Evolutionary conservation across 768 basidiomycete genomes (phyloP).

Genomic region (Boletales sp.): DNA sequence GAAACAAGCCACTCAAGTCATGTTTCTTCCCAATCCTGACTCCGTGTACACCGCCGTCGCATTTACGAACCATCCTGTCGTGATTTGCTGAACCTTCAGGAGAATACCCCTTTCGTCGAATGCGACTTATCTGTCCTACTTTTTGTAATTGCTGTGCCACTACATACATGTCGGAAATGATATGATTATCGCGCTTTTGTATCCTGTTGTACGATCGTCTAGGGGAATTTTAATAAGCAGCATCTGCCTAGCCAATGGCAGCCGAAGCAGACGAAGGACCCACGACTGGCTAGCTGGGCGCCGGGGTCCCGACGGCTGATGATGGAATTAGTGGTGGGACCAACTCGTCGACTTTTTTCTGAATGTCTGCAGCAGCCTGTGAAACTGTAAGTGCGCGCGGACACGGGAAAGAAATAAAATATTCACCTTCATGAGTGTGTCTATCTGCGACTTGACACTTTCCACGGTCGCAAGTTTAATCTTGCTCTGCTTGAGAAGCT

Average conservation of each 20-base stretch:
- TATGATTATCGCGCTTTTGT: conserved; percentile 13
- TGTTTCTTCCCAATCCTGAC: conserved; percentile 6
- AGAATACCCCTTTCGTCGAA: conserved; percentile 26
- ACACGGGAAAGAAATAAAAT: conserved; percentile 1
- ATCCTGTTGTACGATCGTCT: conserved; percentile 31
- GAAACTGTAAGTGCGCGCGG: conserved; percentile 13
- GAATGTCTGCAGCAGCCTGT: conserved; percentile 67
- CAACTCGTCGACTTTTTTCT: conserved; percentile 73
- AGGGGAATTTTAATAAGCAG: conserved; percentile 20
- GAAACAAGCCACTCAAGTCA: conserved; percentile 11
- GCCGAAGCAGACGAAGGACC: not conserved
- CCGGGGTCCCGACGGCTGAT: conserved; percentile 26
- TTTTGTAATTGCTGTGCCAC: conserved; percentile 19
- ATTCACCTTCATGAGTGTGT: conserved; percentile 66
- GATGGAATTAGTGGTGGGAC: conserved; percentile 41
- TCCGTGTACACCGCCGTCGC: conserved; percentile 14
- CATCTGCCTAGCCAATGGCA: conserved; percentile 8
- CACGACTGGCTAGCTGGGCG: conserved; percentile 14
- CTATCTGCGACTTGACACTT: conserved; percentile 74
- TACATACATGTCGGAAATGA: conserved; percentile 19
- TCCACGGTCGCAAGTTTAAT: conserved; percentile 70
- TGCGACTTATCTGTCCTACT: conserved; percentile 12
- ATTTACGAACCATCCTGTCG: conserved; percentile 13
- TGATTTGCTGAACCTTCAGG: conserved; percentile 15
- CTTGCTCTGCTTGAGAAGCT: conserved; percentile 77